A percentile compares a stretch with the other conserved stretches of the same genome.
Evolutionary conservation across 108 stramenopile species (phyloP).

Genomic region (Stephanodiscus minutulus): DNA sequence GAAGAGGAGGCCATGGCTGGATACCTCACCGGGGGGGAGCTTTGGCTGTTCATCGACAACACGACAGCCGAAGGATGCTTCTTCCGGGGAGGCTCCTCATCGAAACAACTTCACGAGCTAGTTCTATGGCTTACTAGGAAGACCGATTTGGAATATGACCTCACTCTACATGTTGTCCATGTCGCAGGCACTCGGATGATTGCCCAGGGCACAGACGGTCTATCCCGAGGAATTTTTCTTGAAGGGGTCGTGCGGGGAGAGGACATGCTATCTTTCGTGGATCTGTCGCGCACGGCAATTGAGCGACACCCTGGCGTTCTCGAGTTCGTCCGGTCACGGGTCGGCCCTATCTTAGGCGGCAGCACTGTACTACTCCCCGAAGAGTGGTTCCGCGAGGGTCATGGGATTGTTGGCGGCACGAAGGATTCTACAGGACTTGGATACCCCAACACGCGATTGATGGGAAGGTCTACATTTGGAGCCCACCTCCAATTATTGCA

Average conservation of each 20-base stretch:
- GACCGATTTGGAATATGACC: not conserved
- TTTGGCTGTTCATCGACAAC: constrained; percentile 62
- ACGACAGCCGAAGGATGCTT: constrained; percentile 38
- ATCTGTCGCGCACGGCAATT: constrained; percentile 17
- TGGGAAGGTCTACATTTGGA: constrained; percentile 22
- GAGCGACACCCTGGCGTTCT: constrained; percentile 29
- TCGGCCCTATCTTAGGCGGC: no score
- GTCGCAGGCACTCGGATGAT: constrained; percentile 48
- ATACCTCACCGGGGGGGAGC: constrained; percentile 21
- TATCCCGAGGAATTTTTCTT: not conserved
- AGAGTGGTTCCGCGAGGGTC: constrained; percentile 22
- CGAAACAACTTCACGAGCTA: constrained; percentile 14
- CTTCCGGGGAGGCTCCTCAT: constrained; percentile 26
- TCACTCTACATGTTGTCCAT: constrained; percentile 24
- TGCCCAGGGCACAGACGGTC: not conserved
- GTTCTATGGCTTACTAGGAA: constrained; percentile 6
- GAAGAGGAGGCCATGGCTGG: constrained; percentile 16
- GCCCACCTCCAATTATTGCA: constrained; percentile 29
- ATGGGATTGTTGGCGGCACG: constrained; percentile 23
- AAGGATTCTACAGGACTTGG: constrained; percentile 27
- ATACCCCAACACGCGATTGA: constrained; percentile 10
- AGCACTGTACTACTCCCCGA: constrained; percentile 8
- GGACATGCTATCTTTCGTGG: constrained; percentile 9
- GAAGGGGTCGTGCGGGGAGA: not conserved
- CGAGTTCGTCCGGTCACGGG: constrained; percentile 11